These are phyloP conservation scores for Aspergillus proliferans DNA, from an alignment of 2,329 filamentous ascomycete species.

Conservation along the genomic window DNA sequence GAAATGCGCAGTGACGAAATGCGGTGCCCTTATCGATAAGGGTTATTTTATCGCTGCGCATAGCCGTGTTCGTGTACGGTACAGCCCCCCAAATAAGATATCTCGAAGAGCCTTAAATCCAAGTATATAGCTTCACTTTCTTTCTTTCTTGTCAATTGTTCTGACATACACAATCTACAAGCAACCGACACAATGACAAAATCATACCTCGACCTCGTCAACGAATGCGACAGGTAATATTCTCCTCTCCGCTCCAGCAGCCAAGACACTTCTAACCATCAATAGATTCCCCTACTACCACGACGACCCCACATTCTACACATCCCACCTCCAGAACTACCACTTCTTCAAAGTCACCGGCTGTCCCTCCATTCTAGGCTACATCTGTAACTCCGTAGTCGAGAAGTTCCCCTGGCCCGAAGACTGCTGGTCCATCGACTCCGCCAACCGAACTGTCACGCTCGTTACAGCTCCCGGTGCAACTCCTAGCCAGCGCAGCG, in stretches of 20 bases:
- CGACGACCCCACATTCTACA: slow-evolving; percentile 52
- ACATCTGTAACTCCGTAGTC: slow-evolving; percentile 47
- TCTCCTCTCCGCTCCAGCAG: not conserved
- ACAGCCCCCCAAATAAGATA: not conserved
- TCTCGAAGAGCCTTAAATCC: not conserved
- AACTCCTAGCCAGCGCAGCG: slow-evolving; percentile 59
- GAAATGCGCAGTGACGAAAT: slow-evolving; percentile 21
- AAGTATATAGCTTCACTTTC: not conserved
- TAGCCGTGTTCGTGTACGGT: not conserved
- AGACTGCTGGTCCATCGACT: slow-evolving; percentile 55
- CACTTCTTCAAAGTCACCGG: slow-evolving; percentile 62
- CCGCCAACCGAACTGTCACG: slow-evolving; percentile 55
- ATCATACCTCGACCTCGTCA: slow-evolving; percentile 50
- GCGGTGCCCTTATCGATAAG: slow-evolving; percentile 26
- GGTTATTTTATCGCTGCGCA: slow-evolving; percentile 3
- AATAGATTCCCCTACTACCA: slow-evolving; percentile 71
- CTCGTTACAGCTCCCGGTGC: slow-evolving; percentile 51
- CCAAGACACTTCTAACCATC: slow-evolving; percentile 9
- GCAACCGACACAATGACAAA: slow-evolving; percentile 24
- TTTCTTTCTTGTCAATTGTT: not conserved
- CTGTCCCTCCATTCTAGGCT: slow-evolving; percentile 58
- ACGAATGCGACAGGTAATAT: slow-evolving; percentile 50
- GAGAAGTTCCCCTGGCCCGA: slow-evolving; percentile 45
- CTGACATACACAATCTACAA: not conserved
- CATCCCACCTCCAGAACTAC: slow-evolving; percentile 49